Evolutionary conservation across 768 basidiomycete genomes (phyloP), one percentile per base, ranked within the genome.

Genomic region (Pleurotus salmoneostramineus): DNA sequence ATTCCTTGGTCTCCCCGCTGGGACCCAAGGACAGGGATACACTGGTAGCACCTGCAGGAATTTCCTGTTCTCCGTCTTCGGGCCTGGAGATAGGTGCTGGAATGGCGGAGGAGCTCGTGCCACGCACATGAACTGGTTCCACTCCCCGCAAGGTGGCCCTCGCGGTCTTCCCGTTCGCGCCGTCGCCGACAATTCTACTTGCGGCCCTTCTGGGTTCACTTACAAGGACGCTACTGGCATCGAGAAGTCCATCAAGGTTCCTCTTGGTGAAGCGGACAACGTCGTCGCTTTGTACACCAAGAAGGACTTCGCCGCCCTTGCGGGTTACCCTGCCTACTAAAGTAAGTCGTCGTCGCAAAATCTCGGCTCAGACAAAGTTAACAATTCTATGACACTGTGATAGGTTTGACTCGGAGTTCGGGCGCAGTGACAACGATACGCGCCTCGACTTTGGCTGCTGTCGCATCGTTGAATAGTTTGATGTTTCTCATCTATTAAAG

Each of bases 61-160:
- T 33, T 56, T 56, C 46, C 15, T 56, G 44, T 56, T 45, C 54
- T 51, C 50, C 15, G 50, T 51, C 10, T 51, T 51, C 27, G 50
- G 50, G 11, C 50, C 50, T 7, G 50, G 50, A 10, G 36, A 34
- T 14, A 51, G 33, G 15, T 51, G 50, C 50, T 51, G 50, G 50
- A 51, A 51, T 37, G 54, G 42, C 31, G 54, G 54, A 56, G 54
- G 54, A 32, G 54, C 54, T 33, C 37, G 44, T 31, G 54, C 54
- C 10, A 46, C 37, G 42, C 44, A 43, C 54, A 56, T 56, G 54
- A 56, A 56, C 54, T 56, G 54, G 54, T 56, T 56, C 54, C 42
- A 56, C 54, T 56, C 54, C 3, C 42, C 54, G 21, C 40, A 46
- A n/a, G 44, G 54, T 21, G 21, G 37, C 44, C 31, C 21, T 6